Base-by-base conservation (phyloP, 2,329 filamentous ascomycete genomes). In the Endoconidiophora polonica region DNA sequence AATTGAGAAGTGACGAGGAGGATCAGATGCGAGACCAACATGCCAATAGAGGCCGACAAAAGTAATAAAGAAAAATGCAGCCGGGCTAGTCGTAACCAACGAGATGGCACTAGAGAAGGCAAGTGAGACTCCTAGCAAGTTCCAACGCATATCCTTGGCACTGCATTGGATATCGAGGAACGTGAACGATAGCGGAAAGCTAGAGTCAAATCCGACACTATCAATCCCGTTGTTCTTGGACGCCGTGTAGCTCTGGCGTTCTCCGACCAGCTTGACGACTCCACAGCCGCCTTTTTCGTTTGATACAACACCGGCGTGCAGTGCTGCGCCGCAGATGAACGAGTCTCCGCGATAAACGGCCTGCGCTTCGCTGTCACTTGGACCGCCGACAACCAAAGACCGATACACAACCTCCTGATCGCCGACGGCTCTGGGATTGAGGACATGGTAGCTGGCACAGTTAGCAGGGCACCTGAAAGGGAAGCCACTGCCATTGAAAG, bases 41-140 rank as follows among this genome's bases (percentile, higher is more conserved):
- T 94, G 87, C 68, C 84, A 85, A 65, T 94, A 96, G 37, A 94
- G 69, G 58, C 82, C 83, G 48, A 80, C 71, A 58, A 95, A 96
- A 36, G 79, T 72, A 46, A 79, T 80, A 62, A 86, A 86, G 71
- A 93, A 95, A 66, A 96, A 91, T 1, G 90, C 71, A 1, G 76
- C 71, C 0, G 88, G 78, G 0, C 81, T 86, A 1, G 79, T 78
- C 1, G 85, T 90, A 62, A 93, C 88, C 4, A 98, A 67, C 3
- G 86, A 88, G 9, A 96, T 63, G 0, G 88, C 62, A 23, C 76
- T 73, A 2, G 87, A 85, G 57, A 93, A 94, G 46, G 79, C 76
- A 22, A 90, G 71, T 0, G 87, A 93, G 5, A 96, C 74, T 14
- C 76, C 83, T 7, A 98, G 73, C 2, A 94, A 67, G 1, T 81